Percentiles rank a stretch among this genome's conserved stretches.
phyloP scores from a whole-genome alignment of 1,139 yeast species.

The Kazachstania sp. region DNA sequence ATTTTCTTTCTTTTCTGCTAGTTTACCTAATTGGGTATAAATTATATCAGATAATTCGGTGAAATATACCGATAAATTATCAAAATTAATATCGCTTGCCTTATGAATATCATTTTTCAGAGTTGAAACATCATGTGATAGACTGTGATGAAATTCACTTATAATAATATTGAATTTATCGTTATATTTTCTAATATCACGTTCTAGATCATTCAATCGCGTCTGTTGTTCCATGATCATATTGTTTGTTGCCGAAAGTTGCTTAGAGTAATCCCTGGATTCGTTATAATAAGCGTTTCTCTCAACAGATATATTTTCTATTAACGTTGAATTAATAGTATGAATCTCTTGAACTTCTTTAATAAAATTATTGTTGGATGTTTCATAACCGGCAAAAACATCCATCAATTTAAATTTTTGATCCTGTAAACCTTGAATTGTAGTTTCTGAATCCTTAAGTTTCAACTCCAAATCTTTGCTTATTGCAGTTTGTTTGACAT shows the following conservation, averaged over 20 bases:
- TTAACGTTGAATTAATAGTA: conserved; percentile 13
- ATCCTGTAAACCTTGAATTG: conserved; percentile 30
- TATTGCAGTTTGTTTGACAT: conserved; percentile 26
- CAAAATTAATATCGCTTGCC: neutral
- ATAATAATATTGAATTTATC: conserved; percentile 3
- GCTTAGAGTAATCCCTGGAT: conserved; percentile 11
- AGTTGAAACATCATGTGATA: neutral
- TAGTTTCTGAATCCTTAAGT: conserved; percentile 22
- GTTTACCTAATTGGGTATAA: neutral
- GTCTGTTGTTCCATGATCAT: conserved; percentile 13
- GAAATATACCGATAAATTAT: neutral
- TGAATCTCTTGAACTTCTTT: conserved; percentile 19
- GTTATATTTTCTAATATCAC: neutral
- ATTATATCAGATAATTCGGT: neutral
- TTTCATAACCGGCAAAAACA: conserved; percentile 18
- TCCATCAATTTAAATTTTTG: conserved; percentile 25
- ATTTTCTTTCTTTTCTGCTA: conserved; percentile 3
- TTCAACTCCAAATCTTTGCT: conserved; percentile 19
- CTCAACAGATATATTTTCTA: conserved; percentile 17
- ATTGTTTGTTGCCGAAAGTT: conserved; percentile 7
- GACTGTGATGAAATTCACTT: neutral
- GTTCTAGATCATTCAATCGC: neutral
- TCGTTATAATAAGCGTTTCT: conserved; percentile 18
- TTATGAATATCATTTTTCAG: neutral
- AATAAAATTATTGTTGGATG: conserved; percentile 15